These are phyloP conservation scores for Aspergillus pseudoglaucus DNA, from an alignment of 2,329 filamentous ascomycete species.

Conservation along the genomic window DNA sequence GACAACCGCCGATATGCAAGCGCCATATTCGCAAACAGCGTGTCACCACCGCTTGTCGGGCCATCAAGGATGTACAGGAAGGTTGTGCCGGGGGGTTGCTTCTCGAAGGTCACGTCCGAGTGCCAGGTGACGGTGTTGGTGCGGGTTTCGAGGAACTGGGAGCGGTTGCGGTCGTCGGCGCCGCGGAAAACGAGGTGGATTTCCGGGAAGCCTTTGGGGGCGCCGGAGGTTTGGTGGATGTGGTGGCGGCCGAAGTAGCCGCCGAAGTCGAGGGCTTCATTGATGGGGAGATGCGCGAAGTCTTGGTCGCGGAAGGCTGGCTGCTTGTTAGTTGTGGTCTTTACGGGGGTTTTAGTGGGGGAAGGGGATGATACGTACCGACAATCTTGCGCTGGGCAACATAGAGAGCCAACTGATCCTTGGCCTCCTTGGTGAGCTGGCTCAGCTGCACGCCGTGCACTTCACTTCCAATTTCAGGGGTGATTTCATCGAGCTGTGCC, in stretches of 20 bases:
- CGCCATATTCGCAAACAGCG: slow-evolving; percentile 70
- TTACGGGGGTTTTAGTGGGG: background rate
- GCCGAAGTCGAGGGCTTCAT: slow-evolving; percentile 62
- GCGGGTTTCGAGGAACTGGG: slow-evolving; percentile 59
- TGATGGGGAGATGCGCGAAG: slow-evolving; percentile 62
- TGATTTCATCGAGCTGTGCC: slow-evolving; percentile 53
- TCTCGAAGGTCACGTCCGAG: slow-evolving; percentile 80
- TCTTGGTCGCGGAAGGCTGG: slow-evolving; percentile 68
- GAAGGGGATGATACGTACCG: slow-evolving; percentile 30
- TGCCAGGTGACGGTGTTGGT: slow-evolving; percentile 86
- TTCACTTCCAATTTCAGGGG: slow-evolving; percentile 68
- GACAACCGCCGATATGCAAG: slow-evolving; percentile 77
- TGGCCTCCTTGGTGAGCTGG: slow-evolving; percentile 59
- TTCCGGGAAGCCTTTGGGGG: slow-evolving; percentile 66
- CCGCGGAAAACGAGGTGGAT: slow-evolving; percentile 73
- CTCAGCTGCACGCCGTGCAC: slow-evolving; percentile 66
- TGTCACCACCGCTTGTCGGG: slow-evolving; percentile 75
- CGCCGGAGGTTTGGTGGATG: slow-evolving; percentile 72
- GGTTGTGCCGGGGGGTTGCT: slow-evolving; percentile 81
- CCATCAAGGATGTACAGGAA: slow-evolving; percentile 84
- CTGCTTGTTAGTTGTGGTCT: background rate
- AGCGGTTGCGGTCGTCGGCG: slow-evolving; percentile 54
- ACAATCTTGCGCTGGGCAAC: slow-evolving; percentile 58
- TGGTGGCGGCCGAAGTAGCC: slow-evolving; percentile 75
- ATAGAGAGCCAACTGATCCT: slow-evolving; percentile 63